Evolutionary conservation across 257 asterid genomes (phyloP), one percentile per base, ranked within the genome.

Genomic region (Ilex aquifolium): DNA sequence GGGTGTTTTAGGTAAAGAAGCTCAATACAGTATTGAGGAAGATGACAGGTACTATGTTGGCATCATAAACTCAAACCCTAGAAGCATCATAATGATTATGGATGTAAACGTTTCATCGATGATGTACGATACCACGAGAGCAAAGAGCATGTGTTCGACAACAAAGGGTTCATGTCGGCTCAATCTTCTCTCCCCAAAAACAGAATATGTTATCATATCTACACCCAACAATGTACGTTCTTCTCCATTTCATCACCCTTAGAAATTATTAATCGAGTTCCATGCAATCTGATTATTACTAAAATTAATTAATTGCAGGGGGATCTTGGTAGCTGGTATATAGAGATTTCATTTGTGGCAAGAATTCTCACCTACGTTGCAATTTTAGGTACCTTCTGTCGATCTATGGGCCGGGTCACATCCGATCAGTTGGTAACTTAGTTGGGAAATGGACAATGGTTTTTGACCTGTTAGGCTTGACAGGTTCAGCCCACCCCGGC

Each of bases 41-140:
- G 60, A 73, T 48, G 65, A 59, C 30, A 54, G 15, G 11, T 69
- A 74, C 67, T 40, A 9, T 51, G 40, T 48, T 48, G 67, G 65
- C 39, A 62, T 74, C 31, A 53, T 1, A 36, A 63, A 55, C 44
- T 8, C 49, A 51, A 64, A 17, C 3, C 46, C 62, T 14, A 60
- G 30, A 52, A 56, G 69, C 54, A 10, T 44, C 32, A 61, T 40
- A 56, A 51, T 59, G 15, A 2, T 59, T 3, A 27, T 73, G 68
- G 53, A 60, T 56, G 13, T 60, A 15, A 63, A 30, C 10, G 58
- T 73, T 66, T 72, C 72, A 36, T 61, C 73, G 0, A 67, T 4
- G 58, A 56, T 67, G 62, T 44, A 73, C 12, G 48, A 65, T 17
- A 17, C 16, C 5, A 40, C 5, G 39, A 67, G 62, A 51, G 69